Percentiles rank a stretch among this genome's conserved stretches.
phyloP scores from a whole-genome alignment of 306 rosid genomes.

The Prunus padus region DNA sequence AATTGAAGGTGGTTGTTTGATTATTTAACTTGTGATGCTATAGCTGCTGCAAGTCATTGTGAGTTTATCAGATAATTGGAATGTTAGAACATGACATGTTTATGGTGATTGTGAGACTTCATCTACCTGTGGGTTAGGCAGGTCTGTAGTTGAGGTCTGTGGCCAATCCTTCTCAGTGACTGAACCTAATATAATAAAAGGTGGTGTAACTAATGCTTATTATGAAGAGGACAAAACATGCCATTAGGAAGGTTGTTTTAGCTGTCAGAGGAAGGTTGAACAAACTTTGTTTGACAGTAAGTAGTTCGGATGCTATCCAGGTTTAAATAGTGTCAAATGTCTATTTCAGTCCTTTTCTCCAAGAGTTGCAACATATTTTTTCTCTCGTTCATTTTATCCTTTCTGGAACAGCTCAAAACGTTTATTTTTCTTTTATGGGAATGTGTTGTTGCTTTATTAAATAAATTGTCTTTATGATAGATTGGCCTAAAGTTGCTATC shows the following conservation, averaged over 20 bases:
- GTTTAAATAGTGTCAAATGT: background rate
- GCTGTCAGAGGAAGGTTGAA: background rate
- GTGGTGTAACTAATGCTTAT: background rate
- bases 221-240: background rate
- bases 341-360: background rate
- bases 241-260: background rate
- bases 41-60: background rate
- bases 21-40: background rate
- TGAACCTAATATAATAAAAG: background rate
- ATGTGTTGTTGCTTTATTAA: background rate
- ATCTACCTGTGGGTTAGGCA: background rate
- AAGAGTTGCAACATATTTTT: background rate
- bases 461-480: background rate
- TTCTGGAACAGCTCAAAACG: background rate
- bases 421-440: background rate
- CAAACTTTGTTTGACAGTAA: background rate
- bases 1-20: background rate
- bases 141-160: background rate
- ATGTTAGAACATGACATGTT: background rate
- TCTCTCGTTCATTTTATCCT: background rate
- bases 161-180: background rate
- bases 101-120: background rate
- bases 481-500: background rate
- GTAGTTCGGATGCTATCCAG: conserved; percentile 1
- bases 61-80: background rate